Base-by-base conservation (phyloP, 1,284 basidiomycete genomes). In the Anthracocystis panici-leucophaei region DNA sequence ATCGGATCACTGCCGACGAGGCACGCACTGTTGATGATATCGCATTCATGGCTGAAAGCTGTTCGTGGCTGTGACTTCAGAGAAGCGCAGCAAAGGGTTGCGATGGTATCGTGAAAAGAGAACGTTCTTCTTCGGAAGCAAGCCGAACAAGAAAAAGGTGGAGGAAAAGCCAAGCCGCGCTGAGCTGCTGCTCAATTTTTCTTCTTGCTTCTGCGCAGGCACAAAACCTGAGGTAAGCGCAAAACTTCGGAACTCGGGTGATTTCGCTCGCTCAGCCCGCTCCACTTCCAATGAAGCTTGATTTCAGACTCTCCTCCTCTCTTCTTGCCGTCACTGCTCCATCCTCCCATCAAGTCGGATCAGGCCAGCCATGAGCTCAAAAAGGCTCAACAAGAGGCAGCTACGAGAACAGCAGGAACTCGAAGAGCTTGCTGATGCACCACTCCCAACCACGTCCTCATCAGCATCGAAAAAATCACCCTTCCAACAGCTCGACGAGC, bases 341-440 rank as follows among this genome's bases (percentile, higher is more conserved):
- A 29, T 5, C 18, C 31, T 40, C 40, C 20, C 21, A 5, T 0
- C 23, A 6, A 40, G 10, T 40, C 50, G 23, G 14, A 48, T 29
- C 46, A 29, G 14, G 14, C 16, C 31, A 21, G 65, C 21, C 21
- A 81, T 79, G 79, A 78, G 75, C 60, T 58, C 55, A 20, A 81
- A 81, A 35, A 52, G 80, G 50, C 77, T 83, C 61, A 81, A 74
- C 57, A 83, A 82, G 52, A 62, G 82, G 16, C 79, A 84, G 60
- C 57, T 72, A 55, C 75, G 82, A 29, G 72, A 82, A 66, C 75
- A 80, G 62, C 76, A 83, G 38, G 81, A 84, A 45, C 78, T 84
- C 18, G 55, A 78, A 29, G 63, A 80, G 53, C 73, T 82, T 11
- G 73, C 71, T 11, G 62, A 73, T 3, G 51, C 35, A 0, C 65